These are phyloP conservation scores for Backusella tuberculispora DNA, from an alignment of 192 early-diverging fungal species.

Conservation along the genomic window DNA sequence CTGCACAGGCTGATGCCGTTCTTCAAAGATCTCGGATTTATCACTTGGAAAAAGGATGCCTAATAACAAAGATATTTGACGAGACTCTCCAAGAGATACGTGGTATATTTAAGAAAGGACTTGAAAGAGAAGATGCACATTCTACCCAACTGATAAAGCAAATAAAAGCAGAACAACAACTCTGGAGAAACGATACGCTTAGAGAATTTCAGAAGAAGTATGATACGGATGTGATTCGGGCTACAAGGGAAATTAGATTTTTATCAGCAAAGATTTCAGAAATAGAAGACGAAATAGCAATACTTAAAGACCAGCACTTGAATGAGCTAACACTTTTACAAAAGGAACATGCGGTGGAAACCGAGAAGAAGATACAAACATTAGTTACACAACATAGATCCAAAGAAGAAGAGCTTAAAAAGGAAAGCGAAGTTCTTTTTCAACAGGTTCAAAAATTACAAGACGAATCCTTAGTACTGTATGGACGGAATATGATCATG, in stretches of 20 bases:
- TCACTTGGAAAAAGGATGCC: conserved; percentile 8
- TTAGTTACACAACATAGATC: background rate
- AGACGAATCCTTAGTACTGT: conserved; percentile 13
- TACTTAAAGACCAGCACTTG: background rate
- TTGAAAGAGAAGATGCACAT: background rate
- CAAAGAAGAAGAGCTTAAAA: conserved; percentile 1
- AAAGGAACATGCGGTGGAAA: background rate
- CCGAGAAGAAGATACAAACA: background rate
- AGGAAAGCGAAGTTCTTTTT: background rate
- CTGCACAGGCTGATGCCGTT: background rate
- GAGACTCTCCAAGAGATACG: background rate
- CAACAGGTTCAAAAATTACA: conserved; percentile 5
- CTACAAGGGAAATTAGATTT: background rate
- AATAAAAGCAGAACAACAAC: background rate
- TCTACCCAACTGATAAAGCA: background rate
- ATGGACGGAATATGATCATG: conserved; percentile 20
- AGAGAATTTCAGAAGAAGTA: conserved; percentile 6
- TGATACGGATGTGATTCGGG: background rate
- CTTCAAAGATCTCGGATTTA: background rate
- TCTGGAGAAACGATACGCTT: background rate
- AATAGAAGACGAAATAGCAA: conserved; percentile 7
- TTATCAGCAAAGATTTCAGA: background rate
- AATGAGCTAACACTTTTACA: background rate
- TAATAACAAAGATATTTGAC: background rate
- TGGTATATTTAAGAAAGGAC: background rate